Conservation (phyloP, 805 yeast genomes). For the Candida dendrica region DNA sequence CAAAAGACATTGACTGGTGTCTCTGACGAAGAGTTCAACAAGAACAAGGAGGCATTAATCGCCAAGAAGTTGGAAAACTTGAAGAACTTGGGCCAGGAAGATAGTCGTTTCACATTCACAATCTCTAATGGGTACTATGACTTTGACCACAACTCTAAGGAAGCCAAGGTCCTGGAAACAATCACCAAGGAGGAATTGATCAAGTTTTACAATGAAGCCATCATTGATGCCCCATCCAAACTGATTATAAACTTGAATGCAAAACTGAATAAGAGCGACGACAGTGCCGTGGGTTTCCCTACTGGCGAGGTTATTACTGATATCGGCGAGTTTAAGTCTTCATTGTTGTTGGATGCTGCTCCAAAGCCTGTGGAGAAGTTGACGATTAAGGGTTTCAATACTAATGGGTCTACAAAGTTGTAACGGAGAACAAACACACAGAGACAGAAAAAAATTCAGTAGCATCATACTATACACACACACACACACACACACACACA, state of each 20-base stretch:
- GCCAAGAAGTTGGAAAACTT: slow-evolving; percentile 60
- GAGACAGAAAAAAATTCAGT: too few relatives aligned
- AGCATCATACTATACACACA: too few relatives aligned
- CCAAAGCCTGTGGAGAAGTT: slow-evolving; percentile 41
- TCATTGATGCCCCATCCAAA: slow-evolving; percentile 33
- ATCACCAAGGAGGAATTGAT: slow-evolving; percentile 53
- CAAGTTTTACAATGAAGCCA: slow-evolving; percentile 41
- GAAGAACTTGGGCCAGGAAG: slow-evolving; percentile 77
- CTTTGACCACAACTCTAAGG: slow-evolving; percentile 49
- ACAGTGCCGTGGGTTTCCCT: slow-evolving; percentile 32
- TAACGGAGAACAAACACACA: too few relatives aligned
- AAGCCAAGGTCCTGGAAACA: slow-evolving; percentile 46
- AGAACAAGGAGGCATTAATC: slow-evolving; percentile 63
- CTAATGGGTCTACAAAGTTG: background rate
- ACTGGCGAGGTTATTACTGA: slow-evolving; percentile 38
- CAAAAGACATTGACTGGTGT: slow-evolving; percentile 40
- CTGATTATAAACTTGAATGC: slow-evolving; percentile 62
- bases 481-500: too few relatives aligned
- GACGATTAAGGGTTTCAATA: background rate
- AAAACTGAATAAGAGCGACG: slow-evolving; percentile 18
- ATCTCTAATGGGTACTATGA: slow-evolving; percentile 77
- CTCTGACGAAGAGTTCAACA: slow-evolving; percentile 56
- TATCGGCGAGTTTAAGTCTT: slow-evolving; percentile 50
- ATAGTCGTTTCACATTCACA: slow-evolving; percentile 52
- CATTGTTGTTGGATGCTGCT: slow-evolving; percentile 47